phyloP scores from a whole-genome alignment of 1,284 basidiomycete species.

The Xerocomus nothofagi region DNA sequence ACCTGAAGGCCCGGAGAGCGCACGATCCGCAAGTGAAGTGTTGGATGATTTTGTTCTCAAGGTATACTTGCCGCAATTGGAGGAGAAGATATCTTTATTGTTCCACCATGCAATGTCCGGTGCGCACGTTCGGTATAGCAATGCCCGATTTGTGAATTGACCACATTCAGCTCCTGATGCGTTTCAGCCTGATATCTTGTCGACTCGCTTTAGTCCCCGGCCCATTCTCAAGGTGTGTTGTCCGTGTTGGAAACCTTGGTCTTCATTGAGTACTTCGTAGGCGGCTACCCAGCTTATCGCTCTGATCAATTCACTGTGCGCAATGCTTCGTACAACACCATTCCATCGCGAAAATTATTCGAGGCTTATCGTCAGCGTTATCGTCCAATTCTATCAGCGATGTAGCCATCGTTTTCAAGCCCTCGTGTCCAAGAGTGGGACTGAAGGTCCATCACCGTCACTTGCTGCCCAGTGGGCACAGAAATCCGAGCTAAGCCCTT shows the following conservation, averaged over 20 bases:
- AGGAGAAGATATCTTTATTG: constrained; percentile 88
- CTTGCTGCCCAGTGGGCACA: constrained; percentile 90
- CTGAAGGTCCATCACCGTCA: constrained; percentile 45
- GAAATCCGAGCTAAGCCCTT: constrained; percentile 72
- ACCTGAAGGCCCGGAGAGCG: constrained; percentile 72
- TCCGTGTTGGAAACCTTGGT: background rate
- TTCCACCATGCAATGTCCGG: constrained; percentile 87
- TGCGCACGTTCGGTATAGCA: constrained; percentile 35
- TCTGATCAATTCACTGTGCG: constrained; percentile 89
- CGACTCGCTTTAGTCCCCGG: constrained; percentile 58
- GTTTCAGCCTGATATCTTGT: constrained; percentile 76
- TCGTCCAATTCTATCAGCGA: constrained; percentile 95
- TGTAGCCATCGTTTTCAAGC: constrained; percentile 87
- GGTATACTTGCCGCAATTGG: constrained; percentile 92
- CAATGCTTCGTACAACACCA: constrained; percentile 91
- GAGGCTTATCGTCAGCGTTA: constrained; percentile 91
- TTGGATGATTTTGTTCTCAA: constrained; percentile 94
- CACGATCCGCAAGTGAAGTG: constrained; percentile 70
- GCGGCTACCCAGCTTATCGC: constrained; percentile 85
- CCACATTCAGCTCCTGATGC: constrained; percentile 68
- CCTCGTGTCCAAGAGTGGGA: constrained; percentile 52
- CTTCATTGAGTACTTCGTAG: constrained; percentile 39
- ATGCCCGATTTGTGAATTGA: constrained; percentile 7
- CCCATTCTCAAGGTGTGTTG: constrained; percentile 76
- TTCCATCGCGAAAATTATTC: constrained; percentile 96